These are phyloP conservation scores for Aspergillus pseudonomiae DNA, from an alignment of 2,329 filamentous ascomycete genomes.

Conservation along the genomic window DNA sequence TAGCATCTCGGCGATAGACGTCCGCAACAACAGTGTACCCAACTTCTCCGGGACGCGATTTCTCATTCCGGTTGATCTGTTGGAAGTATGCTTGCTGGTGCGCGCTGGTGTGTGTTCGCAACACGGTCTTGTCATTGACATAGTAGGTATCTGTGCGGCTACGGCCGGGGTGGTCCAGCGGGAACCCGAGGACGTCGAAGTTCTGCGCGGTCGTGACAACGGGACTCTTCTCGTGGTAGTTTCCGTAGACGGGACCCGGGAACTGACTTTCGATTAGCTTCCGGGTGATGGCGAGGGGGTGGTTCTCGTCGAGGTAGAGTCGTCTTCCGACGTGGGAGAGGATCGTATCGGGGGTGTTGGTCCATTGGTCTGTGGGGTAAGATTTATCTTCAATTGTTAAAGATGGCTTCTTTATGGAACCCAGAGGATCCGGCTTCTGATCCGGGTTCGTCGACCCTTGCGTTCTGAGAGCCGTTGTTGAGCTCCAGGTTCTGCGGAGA, in stretches of 20 bases:
- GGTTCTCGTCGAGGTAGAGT: conserved; percentile 88
- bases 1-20: conserved; percentile 91
- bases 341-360: conserved; percentile 79
- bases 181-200: conserved; percentile 96
- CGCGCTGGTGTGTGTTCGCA: conserved; percentile 92
- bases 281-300: conserved; percentile 87
- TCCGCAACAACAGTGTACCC: conserved; percentile 93
- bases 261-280: conserved; percentile 92
- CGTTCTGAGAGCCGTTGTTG: conserved; percentile 31
- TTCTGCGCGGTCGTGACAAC: conserved; percentile 85
- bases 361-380: conserved; percentile 77
- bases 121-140: conserved; percentile 77
- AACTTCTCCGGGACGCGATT: conserved; percentile 45
- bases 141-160: conserved; percentile 94
- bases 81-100: conserved; percentile 85
- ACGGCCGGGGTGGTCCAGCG: conserved; percentile 82
- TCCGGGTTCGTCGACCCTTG: conserved; percentile 19
- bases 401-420: conserved; percentile 26
- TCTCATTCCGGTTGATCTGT: conserved; percentile 56
- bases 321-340: conserved; percentile 72
- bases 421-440: conserved; percentile 5
- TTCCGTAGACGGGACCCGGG: conserved; percentile 69
- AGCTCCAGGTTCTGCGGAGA: conserved; percentile 36
- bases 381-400: conserved; percentile 64
- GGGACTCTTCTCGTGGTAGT: conserved; percentile 78